Conservation (phyloP, 148 eudicot genomes). For the Spergularia bocconei region DNA sequence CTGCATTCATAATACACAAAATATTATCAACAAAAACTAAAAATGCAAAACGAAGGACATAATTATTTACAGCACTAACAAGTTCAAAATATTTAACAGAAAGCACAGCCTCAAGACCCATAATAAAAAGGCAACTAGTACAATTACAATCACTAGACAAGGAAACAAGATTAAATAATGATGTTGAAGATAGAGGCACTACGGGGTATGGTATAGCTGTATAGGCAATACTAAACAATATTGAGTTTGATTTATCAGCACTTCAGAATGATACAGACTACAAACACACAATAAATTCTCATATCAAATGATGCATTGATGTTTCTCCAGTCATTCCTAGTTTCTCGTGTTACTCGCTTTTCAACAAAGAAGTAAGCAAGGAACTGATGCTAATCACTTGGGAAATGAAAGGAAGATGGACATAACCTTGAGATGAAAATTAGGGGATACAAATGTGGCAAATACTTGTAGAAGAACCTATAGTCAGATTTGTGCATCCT, state of each 20-base stretch:
- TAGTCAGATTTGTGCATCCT: too few species aligned
- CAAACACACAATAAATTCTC: not conserved
- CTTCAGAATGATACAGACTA: not conserved
- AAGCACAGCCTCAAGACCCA: not conserved
- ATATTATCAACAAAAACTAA: not conserved
- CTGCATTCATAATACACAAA: constrained; percentile 28
- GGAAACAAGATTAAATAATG: not conserved
- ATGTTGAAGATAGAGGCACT: not conserved
- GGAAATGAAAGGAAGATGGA: not conserved
- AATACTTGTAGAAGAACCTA: too few species aligned
- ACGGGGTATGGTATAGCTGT: not conserved
- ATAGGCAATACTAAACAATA: not conserved
- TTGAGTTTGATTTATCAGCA: not conserved
- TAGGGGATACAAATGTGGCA: too few species aligned
- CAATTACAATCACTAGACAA: not conserved
- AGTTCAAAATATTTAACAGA: not conserved
- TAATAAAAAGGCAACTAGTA: not conserved
- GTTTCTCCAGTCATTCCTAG: not conserved
- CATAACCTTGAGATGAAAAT: too few species aligned
- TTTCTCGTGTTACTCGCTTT: not conserved
- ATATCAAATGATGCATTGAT: not conserved
- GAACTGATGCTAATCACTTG: not conserved
- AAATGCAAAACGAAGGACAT: not conserved
- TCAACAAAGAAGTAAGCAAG: not conserved
- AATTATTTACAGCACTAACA: not conserved